Evolutionary conservation across 2,329 filamentous ascomycete species (phyloP), one percentile per base, ranked within the genome.

Genomic region (Talaromyces sp.): DNA sequence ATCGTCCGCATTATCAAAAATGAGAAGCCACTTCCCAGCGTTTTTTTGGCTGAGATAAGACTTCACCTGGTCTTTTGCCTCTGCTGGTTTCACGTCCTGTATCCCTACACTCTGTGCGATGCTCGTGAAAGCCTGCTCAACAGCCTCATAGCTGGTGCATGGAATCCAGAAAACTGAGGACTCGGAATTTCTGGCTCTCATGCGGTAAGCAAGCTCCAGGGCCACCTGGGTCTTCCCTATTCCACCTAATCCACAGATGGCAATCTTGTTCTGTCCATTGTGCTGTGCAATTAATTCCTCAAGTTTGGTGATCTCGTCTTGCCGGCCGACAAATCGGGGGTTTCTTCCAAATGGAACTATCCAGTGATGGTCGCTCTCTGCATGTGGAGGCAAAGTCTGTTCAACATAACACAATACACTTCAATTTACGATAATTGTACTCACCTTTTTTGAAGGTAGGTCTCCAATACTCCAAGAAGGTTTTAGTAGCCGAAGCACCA

Each of bases 401-500:
- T 35, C 13, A 35, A 11, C 14, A 14, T 35, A 35, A 14, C 6
- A 17, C 5, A 35, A 35, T 32, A 32, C 31, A 32, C 31, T 10
- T 13, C 10, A 17, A 17, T 35, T 35, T 14, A 11, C 13, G 5
- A 35, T 14, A 7, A 14, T 5, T 14, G 17, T 35, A 17, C 32
- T 35, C 11, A 46, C 41, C 17, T 46, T 46, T 4, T 46, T 6
- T 46, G 17, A 8, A 21, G 19, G 11, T 29, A 31, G 24, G 24
- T 13, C n/a, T 54, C 32, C 29, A 41, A n/a, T 32, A 54, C 51
- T 32, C 58, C 14, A 60, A 14, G 19, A 60, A 57, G 14, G n/a
- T 19, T 32, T 66, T 66, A n/a, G 63, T 27, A 19, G 51, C 67
- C 2, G 69, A 71, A 4, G 70, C 72, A 11, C 65, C 73, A 7